phyloP scores from a whole-genome alignment of 805 yeast genomes.

The Candida montana region DNA sequence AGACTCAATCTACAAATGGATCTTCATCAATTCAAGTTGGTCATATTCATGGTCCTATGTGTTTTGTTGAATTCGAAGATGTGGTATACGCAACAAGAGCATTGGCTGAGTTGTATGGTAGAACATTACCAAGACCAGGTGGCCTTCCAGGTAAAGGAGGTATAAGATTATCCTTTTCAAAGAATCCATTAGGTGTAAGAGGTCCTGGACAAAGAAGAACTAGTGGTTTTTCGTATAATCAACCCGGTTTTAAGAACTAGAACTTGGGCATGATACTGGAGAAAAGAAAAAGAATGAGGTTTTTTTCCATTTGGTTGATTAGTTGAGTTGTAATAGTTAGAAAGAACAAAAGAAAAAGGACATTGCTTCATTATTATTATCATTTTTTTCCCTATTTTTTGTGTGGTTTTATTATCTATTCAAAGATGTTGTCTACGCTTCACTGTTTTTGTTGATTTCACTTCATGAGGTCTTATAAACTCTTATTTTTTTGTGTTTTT shows the following conservation, averaged over 20 bases:
- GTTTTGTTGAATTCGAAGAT: constrained; percentile 98
- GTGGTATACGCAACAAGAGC: constrained; percentile 92
- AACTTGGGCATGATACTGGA: not conserved
- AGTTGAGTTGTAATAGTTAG: too few species aligned
- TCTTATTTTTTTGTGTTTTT: too few species aligned
- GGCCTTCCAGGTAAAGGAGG: constrained; percentile 81
- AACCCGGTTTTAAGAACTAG: constrained; percentile 8
- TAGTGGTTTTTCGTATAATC: constrained; percentile 22
- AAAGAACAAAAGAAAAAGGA: not conserved
- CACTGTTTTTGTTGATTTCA: too few species aligned
- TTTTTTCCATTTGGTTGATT: too few species aligned
- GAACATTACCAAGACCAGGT: constrained; percentile 79
- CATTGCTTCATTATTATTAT: not conserved
- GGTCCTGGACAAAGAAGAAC: constrained; percentile 51
- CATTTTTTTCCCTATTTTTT: not conserved
- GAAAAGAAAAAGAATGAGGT: too few species aligned
- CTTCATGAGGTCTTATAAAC: too few species aligned
- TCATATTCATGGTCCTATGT: constrained; percentile 91
- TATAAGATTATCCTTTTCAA: constrained; percentile 86
- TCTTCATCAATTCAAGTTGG: constrained; percentile 16
- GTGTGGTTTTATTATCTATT: too few species aligned
- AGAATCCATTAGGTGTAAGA: constrained; percentile 95
- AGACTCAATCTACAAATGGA: constrained; percentile 40
- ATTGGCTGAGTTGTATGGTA: constrained; percentile 87
- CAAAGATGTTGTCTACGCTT: too few species aligned